Percentiles rank a stretch among this genome's conserved stretches.
These are phyloP conservation scores for Penicillium thymicola DNA, from an alignment of 2,329 filamentous ascomycete species.

Conservation along the genomic window DNA sequence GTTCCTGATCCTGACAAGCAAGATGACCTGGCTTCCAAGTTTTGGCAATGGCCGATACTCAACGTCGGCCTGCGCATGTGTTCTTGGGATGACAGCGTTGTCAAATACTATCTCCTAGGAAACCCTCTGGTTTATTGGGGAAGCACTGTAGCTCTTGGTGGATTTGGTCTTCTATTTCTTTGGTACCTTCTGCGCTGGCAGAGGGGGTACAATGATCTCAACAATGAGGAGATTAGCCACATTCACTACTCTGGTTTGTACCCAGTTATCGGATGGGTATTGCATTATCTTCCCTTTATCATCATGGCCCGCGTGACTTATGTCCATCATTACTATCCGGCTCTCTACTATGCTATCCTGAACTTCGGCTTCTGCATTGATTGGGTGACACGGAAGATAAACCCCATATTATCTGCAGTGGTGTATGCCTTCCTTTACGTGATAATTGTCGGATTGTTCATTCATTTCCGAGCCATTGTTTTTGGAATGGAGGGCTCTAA, in stretches of 20 bases:
- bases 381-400: constrained; percentile 70
- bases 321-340: constrained; percentile 98
- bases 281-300: constrained; percentile 94
- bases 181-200: constrained; percentile 97
- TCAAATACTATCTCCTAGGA: constrained; percentile 98
- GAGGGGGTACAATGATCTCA: constrained; percentile 83
- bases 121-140: constrained; percentile 97
- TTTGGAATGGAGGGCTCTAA: constrained; percentile 91
- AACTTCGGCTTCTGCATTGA: constrained; percentile 83
- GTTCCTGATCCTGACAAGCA: constrained; percentile 98
- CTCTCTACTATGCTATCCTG: constrained; percentile 94
- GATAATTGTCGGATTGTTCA: constrained; percentile 74
- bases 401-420: constrained; percentile 60
- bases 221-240: constrained; percentile 76
- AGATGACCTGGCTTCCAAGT: constrained; percentile 91
- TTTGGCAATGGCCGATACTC: constrained; percentile 98
- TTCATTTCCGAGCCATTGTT: constrained; percentile 87
- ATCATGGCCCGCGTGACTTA: constrained; percentile 99
- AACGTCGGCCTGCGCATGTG: constrained; percentile 97
- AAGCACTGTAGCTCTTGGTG: constrained; percentile 72
- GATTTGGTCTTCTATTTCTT: constrained; percentile 67
- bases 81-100: constrained; percentile 89
- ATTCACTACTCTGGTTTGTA: constrained; percentile 94
- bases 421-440: constrained; percentile 74
- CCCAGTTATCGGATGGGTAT: constrained; percentile 86